Conservation (phyloP, 2,329 filamentous ascomycete genomes). For the Mycogone perniciosa region DNA sequence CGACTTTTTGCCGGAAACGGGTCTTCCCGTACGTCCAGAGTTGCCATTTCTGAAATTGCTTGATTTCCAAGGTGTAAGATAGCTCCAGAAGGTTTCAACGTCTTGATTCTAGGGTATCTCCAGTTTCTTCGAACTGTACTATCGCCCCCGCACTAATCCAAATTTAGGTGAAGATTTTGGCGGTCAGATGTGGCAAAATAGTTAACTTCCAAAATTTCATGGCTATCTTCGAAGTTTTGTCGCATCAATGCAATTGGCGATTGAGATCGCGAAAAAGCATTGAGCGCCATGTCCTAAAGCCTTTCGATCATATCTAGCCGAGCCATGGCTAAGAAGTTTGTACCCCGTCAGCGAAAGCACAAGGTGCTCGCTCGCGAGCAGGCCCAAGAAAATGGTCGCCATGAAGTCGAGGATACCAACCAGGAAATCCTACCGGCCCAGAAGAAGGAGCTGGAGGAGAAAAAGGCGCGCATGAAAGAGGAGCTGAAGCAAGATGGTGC, state of each 20-base stretch:
- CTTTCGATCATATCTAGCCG: neutral
- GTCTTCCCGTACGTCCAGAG: slow-evolving; percentile 38
- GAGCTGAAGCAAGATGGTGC: slow-evolving; percentile 44
- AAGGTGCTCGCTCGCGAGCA: slow-evolving; percentile 60
- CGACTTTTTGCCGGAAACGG: slow-evolving; percentile 63
- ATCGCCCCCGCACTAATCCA: slow-evolving; percentile 30
- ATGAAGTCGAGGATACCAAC: slow-evolving; percentile 34
- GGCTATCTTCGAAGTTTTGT: slow-evolving; percentile 5
- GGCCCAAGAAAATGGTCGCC: slow-evolving; percentile 36
- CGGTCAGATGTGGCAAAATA: slow-evolving; percentile 33
- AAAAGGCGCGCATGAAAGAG: slow-evolving; percentile 49
- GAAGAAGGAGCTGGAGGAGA: slow-evolving; percentile 49
- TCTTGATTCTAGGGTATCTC: neutral
- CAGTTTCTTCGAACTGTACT: neutral
- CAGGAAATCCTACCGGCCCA: slow-evolving; percentile 28
- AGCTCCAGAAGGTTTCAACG: neutral
- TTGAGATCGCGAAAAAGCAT: slow-evolving; percentile 12
- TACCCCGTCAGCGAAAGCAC: slow-evolving; percentile 61
- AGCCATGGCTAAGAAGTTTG: slow-evolving; percentile 47
- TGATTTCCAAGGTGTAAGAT: slow-evolving; percentile 2
- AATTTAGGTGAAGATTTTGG: slow-evolving; percentile 24
- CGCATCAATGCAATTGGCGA: slow-evolving; percentile 3
- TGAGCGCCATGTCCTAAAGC: slow-evolving; percentile 14
- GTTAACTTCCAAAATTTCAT: slow-evolving; percentile 30
- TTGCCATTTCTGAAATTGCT: slow-evolving; percentile 29